phyloP scores from a whole-genome alignment of 139 green algal genomes.

The Yamagishiella unicocca region DNA sequence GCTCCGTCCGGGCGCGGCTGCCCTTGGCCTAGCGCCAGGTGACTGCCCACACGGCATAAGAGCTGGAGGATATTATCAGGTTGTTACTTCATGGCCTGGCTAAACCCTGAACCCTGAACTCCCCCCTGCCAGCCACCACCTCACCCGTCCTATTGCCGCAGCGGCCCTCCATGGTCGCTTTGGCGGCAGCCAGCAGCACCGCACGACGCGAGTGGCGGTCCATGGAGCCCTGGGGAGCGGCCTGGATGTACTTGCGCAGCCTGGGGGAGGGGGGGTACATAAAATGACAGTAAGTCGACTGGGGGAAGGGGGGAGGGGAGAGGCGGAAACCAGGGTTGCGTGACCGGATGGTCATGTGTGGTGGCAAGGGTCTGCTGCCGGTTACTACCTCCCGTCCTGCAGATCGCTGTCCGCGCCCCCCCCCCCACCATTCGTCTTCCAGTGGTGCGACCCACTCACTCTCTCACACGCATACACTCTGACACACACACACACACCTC shows the following conservation, averaged over 20 bases:
- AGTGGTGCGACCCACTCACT: not conserved
- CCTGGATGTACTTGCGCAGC: constrained; percentile 51
- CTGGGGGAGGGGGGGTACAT: not conserved
- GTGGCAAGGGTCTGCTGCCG: too few relatives aligned
- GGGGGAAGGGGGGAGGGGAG: not conserved
- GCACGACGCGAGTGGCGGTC: constrained; percentile 29
- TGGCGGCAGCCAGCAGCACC: constrained; percentile 23
- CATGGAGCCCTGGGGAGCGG: constrained; percentile 38
- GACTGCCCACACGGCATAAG: too few relatives aligned
- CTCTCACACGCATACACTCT: not conserved
- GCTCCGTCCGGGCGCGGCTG: too few relatives aligned
- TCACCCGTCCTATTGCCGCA: constrained; percentile 19
- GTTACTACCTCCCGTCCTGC: too few relatives aligned
- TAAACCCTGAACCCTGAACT: too few relatives aligned
- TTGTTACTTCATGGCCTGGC: too few relatives aligned
- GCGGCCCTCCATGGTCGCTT: constrained; percentile 50
- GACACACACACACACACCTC: not conserved
- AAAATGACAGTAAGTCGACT: too few relatives aligned
- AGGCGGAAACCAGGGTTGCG: not conserved
- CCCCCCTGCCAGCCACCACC: not conserved
- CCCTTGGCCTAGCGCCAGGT: too few relatives aligned
- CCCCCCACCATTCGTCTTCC: not conserved
- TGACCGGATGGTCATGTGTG: too few relatives aligned
- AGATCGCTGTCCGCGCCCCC: too few relatives aligned
- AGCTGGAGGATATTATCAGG: too few relatives aligned